phyloP scores from a whole-genome alignment of 257 asterid genomes.

The Solanum infundibuliforme region DNA sequence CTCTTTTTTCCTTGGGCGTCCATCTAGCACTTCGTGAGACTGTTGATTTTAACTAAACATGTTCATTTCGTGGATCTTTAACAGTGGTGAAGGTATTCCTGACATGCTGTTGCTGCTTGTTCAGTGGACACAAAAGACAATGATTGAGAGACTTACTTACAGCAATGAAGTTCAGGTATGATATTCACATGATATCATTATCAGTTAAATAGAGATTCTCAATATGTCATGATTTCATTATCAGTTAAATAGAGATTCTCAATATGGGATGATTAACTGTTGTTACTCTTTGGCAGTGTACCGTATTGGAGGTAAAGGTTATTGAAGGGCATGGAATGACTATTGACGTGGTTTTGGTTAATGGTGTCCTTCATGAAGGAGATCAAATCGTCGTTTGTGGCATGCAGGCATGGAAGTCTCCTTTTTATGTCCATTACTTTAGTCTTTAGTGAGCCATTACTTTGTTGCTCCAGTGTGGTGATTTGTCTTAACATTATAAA shows the following conservation, averaged over 20 bases:
- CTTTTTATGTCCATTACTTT: background rate
- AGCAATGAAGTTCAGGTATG: slow-evolving; percentile 77
- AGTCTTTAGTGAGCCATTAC: background rate
- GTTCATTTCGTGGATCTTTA: background rate
- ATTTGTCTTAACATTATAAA: background rate
- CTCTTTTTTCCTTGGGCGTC: background rate
- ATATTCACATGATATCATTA: slow-evolving; percentile 8
- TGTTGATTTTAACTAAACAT: slow-evolving; percentile 1
- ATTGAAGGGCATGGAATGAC: slow-evolving; percentile 98
- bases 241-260: background rate
- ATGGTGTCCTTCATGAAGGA: slow-evolving; percentile 96
- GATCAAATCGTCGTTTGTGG: slow-evolving; percentile 95
- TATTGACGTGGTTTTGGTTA: slow-evolving; percentile 88
- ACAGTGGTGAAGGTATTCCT: slow-evolving; percentile 92
- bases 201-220: background rate
- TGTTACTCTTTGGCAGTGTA: slow-evolving; percentile 52
- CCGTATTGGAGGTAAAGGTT: slow-evolving; percentile 97
- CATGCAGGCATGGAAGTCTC: slow-evolving; percentile 58
- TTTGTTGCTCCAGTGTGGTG: background rate
- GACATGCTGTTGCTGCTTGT: slow-evolving; percentile 69
- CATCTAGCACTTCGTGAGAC: background rate
- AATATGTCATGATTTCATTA: background rate
- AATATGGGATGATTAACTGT: slow-evolving; percentile 6
- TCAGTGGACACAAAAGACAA: slow-evolving; percentile 86
- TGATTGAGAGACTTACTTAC: slow-evolving; percentile 75